These are phyloP conservation scores for Ophiostoma fasciatum DNA, from an alignment of 2,329 filamentous ascomycete species.

Conservation along the genomic window DNA sequence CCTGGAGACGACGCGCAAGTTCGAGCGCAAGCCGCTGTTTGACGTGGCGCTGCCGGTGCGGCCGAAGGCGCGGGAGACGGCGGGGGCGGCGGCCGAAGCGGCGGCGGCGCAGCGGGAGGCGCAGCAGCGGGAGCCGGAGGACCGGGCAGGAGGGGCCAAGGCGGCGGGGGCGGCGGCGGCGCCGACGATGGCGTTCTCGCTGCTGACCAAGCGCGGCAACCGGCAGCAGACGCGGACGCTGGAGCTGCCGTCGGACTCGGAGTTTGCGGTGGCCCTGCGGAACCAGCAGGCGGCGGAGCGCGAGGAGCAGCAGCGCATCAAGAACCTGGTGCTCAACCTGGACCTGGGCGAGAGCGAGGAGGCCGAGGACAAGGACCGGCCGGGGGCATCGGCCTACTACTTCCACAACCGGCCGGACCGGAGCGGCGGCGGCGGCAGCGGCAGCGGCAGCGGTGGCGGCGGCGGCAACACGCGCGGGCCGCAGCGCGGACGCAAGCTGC, in stretches of 20 bases:
- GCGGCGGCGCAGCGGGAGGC: slow-evolving; percentile 1
- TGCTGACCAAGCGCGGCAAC: slow-evolving; percentile 92
- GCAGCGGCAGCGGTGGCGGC: too few species aligned
- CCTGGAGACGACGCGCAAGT: slow-evolving; percentile 86
- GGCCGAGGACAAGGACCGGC: slow-evolving; percentile 51
- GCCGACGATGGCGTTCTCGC: slow-evolving; percentile 90
- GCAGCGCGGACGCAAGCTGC: slow-evolving; percentile 77
- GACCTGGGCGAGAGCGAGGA: slow-evolving; percentile 78
- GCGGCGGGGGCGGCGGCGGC: slow-evolving; percentile 10
- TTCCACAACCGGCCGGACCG: slow-evolving; percentile 43
- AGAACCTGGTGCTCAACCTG: slow-evolving; percentile 91
- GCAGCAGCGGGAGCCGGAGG: neutral
- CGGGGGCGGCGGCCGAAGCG: neutral
- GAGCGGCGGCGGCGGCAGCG: slow-evolving; percentile 40
- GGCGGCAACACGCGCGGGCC: too few species aligned
- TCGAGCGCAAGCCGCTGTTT: slow-evolving; percentile 86
- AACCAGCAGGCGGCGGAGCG: slow-evolving; percentile 87
- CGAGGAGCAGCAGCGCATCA: slow-evolving; percentile 96
- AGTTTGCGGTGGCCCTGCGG: slow-evolving; percentile 91
- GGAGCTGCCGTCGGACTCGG: slow-evolving; percentile 78
- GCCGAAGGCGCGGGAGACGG: slow-evolving; percentile 45
- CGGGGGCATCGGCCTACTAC: too few species aligned
- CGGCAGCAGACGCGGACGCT: slow-evolving; percentile 92
- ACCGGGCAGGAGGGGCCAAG: neutral
- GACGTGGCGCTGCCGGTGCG: slow-evolving; percentile 96